Conservation (phyloP, 306 rosid genomes). For the Luffa acutangula region DNA sequence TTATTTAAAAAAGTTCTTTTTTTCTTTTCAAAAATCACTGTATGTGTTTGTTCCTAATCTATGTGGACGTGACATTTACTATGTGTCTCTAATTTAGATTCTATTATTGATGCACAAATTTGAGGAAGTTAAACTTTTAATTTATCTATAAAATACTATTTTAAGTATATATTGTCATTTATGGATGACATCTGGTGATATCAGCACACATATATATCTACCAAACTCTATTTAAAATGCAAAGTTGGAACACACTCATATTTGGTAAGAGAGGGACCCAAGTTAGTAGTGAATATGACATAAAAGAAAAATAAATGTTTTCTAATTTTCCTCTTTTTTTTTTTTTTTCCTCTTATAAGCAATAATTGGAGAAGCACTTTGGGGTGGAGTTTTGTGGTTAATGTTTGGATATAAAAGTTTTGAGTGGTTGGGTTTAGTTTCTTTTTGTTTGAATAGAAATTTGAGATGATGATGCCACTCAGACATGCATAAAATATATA, state of each 20-base stretch:
- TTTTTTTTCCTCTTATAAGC: neutral
- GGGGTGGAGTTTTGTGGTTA: neutral
- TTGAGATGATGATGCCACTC: neutral
- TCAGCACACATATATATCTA: neutral
- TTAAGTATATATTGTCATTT: neutral
- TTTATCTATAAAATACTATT: neutral
- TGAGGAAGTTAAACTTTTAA: no score
- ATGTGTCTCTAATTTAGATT: no score
- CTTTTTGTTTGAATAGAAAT: no score
- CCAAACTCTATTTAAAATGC: neutral
- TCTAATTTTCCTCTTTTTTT: neutral
- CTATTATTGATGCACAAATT: no score
- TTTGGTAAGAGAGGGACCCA: neutral
- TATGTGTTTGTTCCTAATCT: no score
- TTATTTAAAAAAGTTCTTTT: no score
- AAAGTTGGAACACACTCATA: neutral
- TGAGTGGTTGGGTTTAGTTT: neutral
- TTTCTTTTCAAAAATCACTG: no score
- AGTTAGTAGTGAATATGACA: neutral
- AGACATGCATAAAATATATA: neutral
- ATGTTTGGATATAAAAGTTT: neutral
- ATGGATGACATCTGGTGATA: neutral
- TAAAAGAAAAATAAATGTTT: neutral
- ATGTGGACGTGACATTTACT: no score
- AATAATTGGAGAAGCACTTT: neutral